Evolutionary conservation across 2,329 filamentous ascomycete species (phyloP), one percentile per base, ranked within the genome.

Genomic region (Penicillium sp.): DNA sequence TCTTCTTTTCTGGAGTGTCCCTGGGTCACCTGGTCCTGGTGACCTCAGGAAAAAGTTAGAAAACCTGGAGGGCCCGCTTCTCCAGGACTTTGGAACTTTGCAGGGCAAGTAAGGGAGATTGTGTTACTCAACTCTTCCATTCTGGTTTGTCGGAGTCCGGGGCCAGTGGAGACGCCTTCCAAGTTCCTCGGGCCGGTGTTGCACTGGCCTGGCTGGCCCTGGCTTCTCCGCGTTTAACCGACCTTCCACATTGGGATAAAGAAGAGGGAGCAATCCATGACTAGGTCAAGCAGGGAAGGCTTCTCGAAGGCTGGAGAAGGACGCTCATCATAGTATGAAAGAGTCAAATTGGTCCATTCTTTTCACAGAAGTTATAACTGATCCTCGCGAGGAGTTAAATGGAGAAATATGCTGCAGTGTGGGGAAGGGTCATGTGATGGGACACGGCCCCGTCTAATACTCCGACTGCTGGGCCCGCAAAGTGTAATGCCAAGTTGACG

Each of bases 71-170:
- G 50, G 38, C 41, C 49, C 34, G 49, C 22, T 41, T 54, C 49
- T 48, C 49, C 41, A 47, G 41, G 20, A 17, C 20, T 34, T 49
- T n/a, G 12, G 5, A 20, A 47, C 14, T 50, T 25, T 25, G 11
- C 15, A 22, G 8, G 49, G 34, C 34, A 37, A 50, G 48, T 22
- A 37, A 37, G 31, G 31, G 41, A 52, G 48, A 57, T 52, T 25
- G 39, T 41, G 51, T 58, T 58, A 58, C 49, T 54, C 55, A 58
- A 58, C 53, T 25, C 37, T 47, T 22, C 15, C 15, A 28, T 41
- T 22, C 22, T 48, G 49, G 55, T 48, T 58, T 41, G 49, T 58
- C 35, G 39, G 34, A 37, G 28, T 51, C 31, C 34, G 55, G 55
- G 41, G 41, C 55, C 48, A 41, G 48, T 53, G 55, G 39, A 50